Evolutionary conservation across 2,329 filamentous ascomycete genomes (phyloP), one percentile per base, ranked within the genome.

Genomic region (Lecanoromycetidae sp.): DNA sequence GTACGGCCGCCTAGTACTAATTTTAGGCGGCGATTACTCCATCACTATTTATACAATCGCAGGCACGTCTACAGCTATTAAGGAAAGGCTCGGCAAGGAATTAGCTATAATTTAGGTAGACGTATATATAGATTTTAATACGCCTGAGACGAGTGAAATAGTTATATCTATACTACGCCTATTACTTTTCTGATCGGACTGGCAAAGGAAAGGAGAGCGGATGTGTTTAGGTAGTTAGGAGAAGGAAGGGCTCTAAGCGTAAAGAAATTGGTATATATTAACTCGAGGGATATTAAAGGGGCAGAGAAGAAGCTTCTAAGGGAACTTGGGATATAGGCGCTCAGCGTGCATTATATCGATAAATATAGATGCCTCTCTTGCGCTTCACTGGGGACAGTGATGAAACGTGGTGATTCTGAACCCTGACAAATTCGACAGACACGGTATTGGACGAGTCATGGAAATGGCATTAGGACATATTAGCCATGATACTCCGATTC

Each of bases 391-490:
- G 29, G 4, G 30, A 27, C 5, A 15, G n/a, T 5, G 19, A 19
- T 15, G 23, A 23, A 3, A 47, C 42, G 47, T 49, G 17, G 52
- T 54, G 13, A 37, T 6, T n/a, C n/a, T n/a, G n/a, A n/a, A n/a
- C n/a, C n/a, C n/a, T n/a, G n/a, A n/a, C n/a, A n/a, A n/a, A n/a
- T 12, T 15, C 23, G 6, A 13, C 54, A 87, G 86, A 45, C 75
- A 96, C 61, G 91, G 91, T 38, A 98, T 98, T 59, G 91, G 91
- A 46, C 83, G 82, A 55, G 87, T 98, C 54, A 87, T 98, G 70
- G 91, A 96, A 60, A 94, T 95, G 90, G 90, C 90, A n/a, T 75
- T 98, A 44, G 90, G 82, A 26, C 88, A 95, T 71, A 94, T 96
- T 56, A 90, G 91, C 57, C 78, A 72, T 60, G 91, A 96, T 63